phyloP scores from a whole-genome alignment of 129 eudicot genomes.

The Saussurea involucrata region DNA sequence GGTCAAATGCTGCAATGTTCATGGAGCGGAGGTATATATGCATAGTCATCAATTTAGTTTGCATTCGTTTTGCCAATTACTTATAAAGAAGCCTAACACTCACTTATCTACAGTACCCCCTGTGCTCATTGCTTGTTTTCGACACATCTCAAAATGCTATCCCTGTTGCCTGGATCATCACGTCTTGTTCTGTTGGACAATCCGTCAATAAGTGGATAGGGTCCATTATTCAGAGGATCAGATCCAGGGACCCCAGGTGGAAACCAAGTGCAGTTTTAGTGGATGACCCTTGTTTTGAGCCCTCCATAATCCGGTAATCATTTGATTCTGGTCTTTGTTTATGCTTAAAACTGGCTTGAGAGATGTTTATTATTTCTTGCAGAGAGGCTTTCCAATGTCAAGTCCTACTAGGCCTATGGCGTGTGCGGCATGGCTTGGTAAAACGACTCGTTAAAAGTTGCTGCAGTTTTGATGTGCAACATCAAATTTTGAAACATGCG shows the following conservation, averaged over 20 bases:
- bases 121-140: constrained; percentile 33
- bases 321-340: neutral
- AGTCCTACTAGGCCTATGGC: constrained; percentile 35
- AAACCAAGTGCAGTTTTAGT: constrained; percentile 23
- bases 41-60: too few species aligned
- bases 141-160: constrained; percentile 29
- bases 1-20: too few species aligned
- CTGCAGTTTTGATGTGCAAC: constrained; percentile 30
- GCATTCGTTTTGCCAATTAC: too few species aligned
- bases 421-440: constrained; percentile 31
- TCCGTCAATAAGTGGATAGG: constrained; percentile 20
- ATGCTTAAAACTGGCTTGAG: neutral
- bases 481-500: constrained; percentile 37
- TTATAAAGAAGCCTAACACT: too few species aligned
- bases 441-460: constrained; percentile 26
- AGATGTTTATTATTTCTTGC: constrained; percentile 10
- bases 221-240: constrained; percentile 20
- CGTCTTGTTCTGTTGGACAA: constrained; percentile 17
- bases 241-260: constrained; percentile 31
- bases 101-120: constrained; percentile 9
- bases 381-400: constrained; percentile 38
- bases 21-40: too few species aligned
- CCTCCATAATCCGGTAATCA: constrained; percentile 23
- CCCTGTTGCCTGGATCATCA: constrained; percentile 41
- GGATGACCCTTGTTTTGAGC: constrained; percentile 33